phyloP scores from a whole-genome alignment of 441 rosid genomes.

The Macaranga tanarius region DNA sequence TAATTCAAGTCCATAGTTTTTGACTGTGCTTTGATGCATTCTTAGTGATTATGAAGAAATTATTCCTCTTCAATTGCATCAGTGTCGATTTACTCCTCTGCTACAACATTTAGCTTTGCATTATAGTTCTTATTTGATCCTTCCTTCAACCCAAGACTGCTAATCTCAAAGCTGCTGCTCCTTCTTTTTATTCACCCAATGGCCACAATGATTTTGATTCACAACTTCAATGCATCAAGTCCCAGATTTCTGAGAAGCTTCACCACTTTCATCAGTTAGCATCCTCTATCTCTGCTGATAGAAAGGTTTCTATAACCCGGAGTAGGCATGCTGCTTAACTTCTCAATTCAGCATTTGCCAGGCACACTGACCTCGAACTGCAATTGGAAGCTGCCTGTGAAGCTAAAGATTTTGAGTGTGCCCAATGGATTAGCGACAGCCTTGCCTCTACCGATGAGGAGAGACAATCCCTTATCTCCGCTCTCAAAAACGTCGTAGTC shows the following conservation, averaged over 20 bases:
- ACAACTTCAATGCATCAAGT: slow-evolving; percentile 43
- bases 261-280: slow-evolving; percentile 46
- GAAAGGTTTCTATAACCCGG: slow-evolving; percentile 55
- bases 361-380: slow-evolving; percentile 54
- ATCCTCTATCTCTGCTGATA: slow-evolving; percentile 51
- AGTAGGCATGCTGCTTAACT: slow-evolving; percentile 63
- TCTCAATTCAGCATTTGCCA: slow-evolving; percentile 50
- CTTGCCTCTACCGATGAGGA: slow-evolving; percentile 55
- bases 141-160: slow-evolving; percentile 30
- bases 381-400: slow-evolving; percentile 78
- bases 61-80: slow-evolving; percentile 39
- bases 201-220: slow-evolving; percentile 26
- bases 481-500: slow-evolving; percentile 61
- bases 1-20: slow-evolving; percentile 35
- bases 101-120: slow-evolving; percentile 28
- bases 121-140: slow-evolving; percentile 35
- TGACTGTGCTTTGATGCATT: slow-evolving; percentile 47
- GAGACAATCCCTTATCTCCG: slow-evolving; percentile 41
- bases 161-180: not conserved
- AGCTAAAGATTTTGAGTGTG: slow-evolving; percentile 79
- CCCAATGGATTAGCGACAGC: slow-evolving; percentile 69
- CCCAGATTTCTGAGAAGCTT: slow-evolving; percentile 53
- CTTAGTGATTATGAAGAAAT: slow-evolving; percentile 54
- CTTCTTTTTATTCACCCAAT: not conserved
- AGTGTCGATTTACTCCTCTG: slow-evolving; percentile 29